Evolutionary conservation across 2,329 filamentous ascomycete species (phyloP), one percentile per base, ranked within the genome.

Genomic region (Neonectria punicea): DNA sequence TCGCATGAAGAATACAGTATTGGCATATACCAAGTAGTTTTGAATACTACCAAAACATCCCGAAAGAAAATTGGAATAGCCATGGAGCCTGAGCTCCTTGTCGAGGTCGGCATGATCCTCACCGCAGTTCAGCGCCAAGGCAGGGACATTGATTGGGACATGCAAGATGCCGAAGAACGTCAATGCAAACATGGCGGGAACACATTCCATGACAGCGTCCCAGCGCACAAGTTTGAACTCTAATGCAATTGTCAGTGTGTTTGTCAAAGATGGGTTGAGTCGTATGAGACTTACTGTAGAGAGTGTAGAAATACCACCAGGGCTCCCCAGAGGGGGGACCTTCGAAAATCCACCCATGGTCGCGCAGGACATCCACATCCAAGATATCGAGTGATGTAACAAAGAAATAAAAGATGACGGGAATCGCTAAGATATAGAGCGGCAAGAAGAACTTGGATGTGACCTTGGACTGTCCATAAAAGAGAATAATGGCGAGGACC

Each of bases 111-210:
- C 87, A 75, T 98, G 92, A 76, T 99, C 96, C 78, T 98, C 94
- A 47, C 94, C 93, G 5, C 92, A 93, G 34, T 93, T 94, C 53
- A 97, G 91, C 0, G 93, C 96, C 63, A 99, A 82, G 2, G 96
- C 96, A 2, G 96, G 96, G 5, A 99, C 94, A 74, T 99, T 99
- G 80, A 99, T 99, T 0, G 96, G 96, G 3, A 99, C 96, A 77
- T 99, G 96, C 3, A 99, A 87, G 61, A 99, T 91, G 57, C 96
- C 96, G 74, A 99, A 99, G 83, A 99, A 99, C 0, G 96, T 98
- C 66, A 99, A 82, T 0, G 96, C 96, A 73, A 99, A 90, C 93
- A 99, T 98, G 32, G 96, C 94, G 1, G 96, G 96, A 32, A 98
- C 86, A 1, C 92, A 94, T 74, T 94, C 90, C n/a, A 85, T 81